A percentile compares a stretch with the other conserved stretches of the same genome.
phyloP scores from a whole-genome alignment of 1,139 yeast genomes.

The Suhomyces panamericanus region DNA sequence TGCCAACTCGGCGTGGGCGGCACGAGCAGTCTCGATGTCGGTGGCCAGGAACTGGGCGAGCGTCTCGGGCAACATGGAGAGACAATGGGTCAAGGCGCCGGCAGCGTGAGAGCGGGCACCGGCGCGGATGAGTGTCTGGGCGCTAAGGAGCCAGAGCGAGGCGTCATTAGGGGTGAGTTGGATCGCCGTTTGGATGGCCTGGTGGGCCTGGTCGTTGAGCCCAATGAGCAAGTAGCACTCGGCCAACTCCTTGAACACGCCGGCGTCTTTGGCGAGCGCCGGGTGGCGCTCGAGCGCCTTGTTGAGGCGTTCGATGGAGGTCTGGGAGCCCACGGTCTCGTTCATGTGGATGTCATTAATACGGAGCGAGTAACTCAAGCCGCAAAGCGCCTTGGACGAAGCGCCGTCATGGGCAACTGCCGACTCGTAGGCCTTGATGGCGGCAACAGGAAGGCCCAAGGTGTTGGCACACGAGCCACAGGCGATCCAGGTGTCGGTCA shows the following conservation, averaged over 20 bases:
- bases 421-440: conserved; percentile 47
- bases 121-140: conserved; percentile 46
- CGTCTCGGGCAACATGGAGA: conserved; percentile 39
- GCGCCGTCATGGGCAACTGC: conserved; percentile 49
- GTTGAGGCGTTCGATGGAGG: conserved; percentile 44
- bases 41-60: conserved; percentile 24
- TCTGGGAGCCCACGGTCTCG: conserved; percentile 43
- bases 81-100: conserved; percentile 45
- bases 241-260: conserved; percentile 48
- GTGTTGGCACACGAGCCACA: conserved; percentile 53
- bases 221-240: conserved; percentile 50
- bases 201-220: conserved; percentile 53
- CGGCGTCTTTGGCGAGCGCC: conserved; percentile 33
- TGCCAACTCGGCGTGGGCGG: conserved; percentile 55
- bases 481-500: conserved; percentile 49
- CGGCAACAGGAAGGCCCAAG: conserved; percentile 40
- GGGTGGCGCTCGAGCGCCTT: conserved; percentile 38
- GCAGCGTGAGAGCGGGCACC: conserved; percentile 48
- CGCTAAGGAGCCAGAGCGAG: conserved; percentile 46
- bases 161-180: conserved; percentile 45
- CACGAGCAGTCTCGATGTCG: conserved; percentile 49
- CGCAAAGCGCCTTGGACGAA: conserved; percentile 42
- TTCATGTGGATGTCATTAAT: conserved; percentile 36
- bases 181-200: conserved; percentile 47
- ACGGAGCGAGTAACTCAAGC: conserved; percentile 42